Evolutionary conservation across 192 early-diverging fungal genomes (phyloP).

Genomic region (Dissophora ornata): DNA sequence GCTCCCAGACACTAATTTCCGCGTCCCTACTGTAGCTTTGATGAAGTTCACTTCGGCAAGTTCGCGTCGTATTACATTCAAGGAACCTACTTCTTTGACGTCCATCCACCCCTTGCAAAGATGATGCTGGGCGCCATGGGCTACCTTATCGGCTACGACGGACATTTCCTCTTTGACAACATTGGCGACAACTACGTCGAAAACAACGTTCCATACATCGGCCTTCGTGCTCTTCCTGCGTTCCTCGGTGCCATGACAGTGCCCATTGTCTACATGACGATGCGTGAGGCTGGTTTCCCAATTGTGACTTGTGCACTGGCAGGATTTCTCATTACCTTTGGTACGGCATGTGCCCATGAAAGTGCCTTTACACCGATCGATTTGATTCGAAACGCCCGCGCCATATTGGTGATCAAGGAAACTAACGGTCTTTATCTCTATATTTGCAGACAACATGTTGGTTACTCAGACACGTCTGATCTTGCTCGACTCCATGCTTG

Average conservation of each 20-base stretch:
- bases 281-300: constrained; percentile 90
- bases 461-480: constrained; percentile 94
- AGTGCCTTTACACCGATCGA: too few species aligned
- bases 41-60: constrained; percentile 99
- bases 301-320: constrained; percentile 77
- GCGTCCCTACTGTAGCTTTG: constrained; percentile 75
- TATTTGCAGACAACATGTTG: constrained; percentile 86
- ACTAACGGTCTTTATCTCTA: too few species aligned
- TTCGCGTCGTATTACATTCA: constrained; percentile 94
- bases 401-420: too few species aligned
- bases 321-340: constrained; percentile 85
- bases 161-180: constrained; percentile 93
- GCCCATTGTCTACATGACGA: constrained; percentile 82
- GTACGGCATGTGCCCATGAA: constrained; percentile 60
- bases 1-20: background rate
- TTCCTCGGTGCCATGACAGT: constrained; percentile 81
- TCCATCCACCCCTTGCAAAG: constrained; percentile 97
- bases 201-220: constrained; percentile 91
- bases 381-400: too few species aligned
- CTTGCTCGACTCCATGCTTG: constrained; percentile 92
- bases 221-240: constrained; percentile 83
- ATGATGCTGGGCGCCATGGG: constrained; percentile 88
- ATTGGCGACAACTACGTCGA: constrained; percentile 92
- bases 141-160: constrained; percentile 91
- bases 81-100: constrained; percentile 94